These are phyloP conservation scores for Hypoxylon lienhwacheense DNA, from an alignment of 495 filamentous ascomycete genomes.

Conservation along the genomic window DNA sequence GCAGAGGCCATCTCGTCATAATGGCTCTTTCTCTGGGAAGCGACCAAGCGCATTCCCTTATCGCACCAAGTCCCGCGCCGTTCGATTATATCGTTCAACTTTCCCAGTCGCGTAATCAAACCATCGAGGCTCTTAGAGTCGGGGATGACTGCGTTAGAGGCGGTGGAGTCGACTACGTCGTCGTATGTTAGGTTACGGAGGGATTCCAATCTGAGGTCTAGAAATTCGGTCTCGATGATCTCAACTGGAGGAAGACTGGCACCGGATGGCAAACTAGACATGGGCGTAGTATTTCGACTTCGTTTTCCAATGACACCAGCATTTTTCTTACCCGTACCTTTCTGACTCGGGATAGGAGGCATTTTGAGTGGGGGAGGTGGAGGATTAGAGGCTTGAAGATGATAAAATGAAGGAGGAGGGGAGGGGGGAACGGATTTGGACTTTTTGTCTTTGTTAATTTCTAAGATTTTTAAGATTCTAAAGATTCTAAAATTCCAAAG, in stretches of 20 bases:
- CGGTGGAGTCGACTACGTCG: constrained; percentile 67
- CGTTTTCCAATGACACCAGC: constrained; percentile 71
- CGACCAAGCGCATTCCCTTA: constrained; percentile 71
- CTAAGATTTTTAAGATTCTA: too few species aligned
- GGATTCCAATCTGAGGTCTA: constrained; percentile 57
- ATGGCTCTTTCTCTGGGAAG: constrained; percentile 63
- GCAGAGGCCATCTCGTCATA: constrained; percentile 50
- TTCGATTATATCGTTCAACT: constrained; percentile 66
- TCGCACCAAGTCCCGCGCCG: constrained; percentile 64
- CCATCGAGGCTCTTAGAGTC: constrained; percentile 72
- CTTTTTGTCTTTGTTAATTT: too few species aligned
- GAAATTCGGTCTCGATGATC: constrained; percentile 63
- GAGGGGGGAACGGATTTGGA: constrained; percentile 1
- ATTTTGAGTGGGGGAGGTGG: constrained; percentile 51
- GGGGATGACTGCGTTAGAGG: constrained; percentile 66
- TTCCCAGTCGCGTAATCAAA: constrained; percentile 67
- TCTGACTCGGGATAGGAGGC: constrained; percentile 60
- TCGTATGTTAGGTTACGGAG: constrained; percentile 65
- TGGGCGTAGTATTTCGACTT: constrained; percentile 85
- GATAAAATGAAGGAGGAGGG: not conserved
- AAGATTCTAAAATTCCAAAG: too few species aligned
- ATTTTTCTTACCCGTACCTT: constrained; percentile 75
- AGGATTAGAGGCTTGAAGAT: constrained; percentile 61
- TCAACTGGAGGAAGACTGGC: constrained; percentile 56
- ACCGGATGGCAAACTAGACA: constrained; percentile 57